Evolutionary conservation across 495 filamentous ascomycete genomes (phyloP), one percentile per base, ranked within the genome.

Genomic region (Cercophora sp.): DNA sequence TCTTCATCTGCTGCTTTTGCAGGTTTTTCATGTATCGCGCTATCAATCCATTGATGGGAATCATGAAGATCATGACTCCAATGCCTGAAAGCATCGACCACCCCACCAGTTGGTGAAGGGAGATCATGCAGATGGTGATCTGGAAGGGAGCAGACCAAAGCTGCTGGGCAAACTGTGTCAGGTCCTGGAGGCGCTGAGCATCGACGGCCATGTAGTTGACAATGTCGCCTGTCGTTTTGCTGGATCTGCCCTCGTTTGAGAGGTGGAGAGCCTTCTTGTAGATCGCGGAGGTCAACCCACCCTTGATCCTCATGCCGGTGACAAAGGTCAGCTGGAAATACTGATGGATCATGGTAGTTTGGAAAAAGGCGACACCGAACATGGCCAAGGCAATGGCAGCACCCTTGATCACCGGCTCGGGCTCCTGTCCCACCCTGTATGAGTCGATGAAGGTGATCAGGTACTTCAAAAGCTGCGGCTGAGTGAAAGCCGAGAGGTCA

Each of bases 161-260:
- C 70, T 96, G 91, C 61, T 91, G 90, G 27, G 89, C 91, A 63
- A 89, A 99, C 61, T 97, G 94, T 2, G 91, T 91, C 47, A 99
- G 73, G 71, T 99, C 94, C 57, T 96, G 87, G 34, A 99, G 78
- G 25, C 94, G 82, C 64, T 97, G 93, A 37, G 91, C 91, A 67
- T 99, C 94, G 18, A 97, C 91, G 20, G 94, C 93, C 89, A 97
- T 97, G 65, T 94, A 89, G 60, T 97, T 99, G 58, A 99, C 94
- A 69, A 97, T 96, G 67, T 99, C 94, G 41, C 94, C 94, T 1
- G 94, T 97, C 2, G 90, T 89, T 70, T 97, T 96, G 19, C 82
- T 62, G n/a, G 87, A 78, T 35, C 92, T 80, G 13, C 92, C 94
- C 70, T 99, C 94, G 60, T 94, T 96, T 0, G 91, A 96, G 9